Evolutionary conservation across 202 grass and related monocot genomes (phyloP), one percentile per base, ranked within the genome.

Genomic region (Tripidium arundinaceum): DNA sequence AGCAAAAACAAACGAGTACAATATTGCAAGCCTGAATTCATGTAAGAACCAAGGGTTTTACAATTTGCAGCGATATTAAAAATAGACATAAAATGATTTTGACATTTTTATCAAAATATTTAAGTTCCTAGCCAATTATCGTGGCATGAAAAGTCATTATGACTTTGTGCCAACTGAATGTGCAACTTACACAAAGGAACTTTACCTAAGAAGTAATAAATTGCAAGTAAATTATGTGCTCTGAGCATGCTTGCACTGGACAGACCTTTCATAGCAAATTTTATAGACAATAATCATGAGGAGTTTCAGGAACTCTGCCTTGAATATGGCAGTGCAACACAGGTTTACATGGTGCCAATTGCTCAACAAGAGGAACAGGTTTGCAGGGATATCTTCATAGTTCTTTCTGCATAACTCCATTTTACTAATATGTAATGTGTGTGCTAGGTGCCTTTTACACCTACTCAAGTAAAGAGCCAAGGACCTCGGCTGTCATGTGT

Each of bases 361-460:
- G 81, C 87, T 90, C 91, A 94, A 72, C 91, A 92, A 36, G 94
- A 97, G 75, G 91, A 98, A 86, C 87, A 98, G 90, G 94, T 98
- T 83, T 46, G 87, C 72, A 72, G 18, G 14, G 45, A 81, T 85
- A 8, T 70, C 58, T 76, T 77, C 10, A 41, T 81, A 64, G 57
- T 49, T 72, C 5, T 71, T 64, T 81, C 64, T 85, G 19, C 18
- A 11, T 12, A 77, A 89, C 37, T 45, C 50, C 50, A 58, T 4
- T 65, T 88, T 55, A 85, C 71, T 58, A 72, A 81, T 59, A 72
- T 31, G 42, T 62, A 58, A 65, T 15, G 4, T 70, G 28, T 84
- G 60, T 94, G 77, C 75, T 84, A 98, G 94, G 86, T 98, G 43
- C 62, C 89, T 82, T 68, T 94, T 79, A 85, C 94, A 49, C 91